A percentile compares a stretch with the other conserved stretches of the same genome.
phyloP scores from a whole-genome alignment of 371 early-diverging fungal genomes.

The Actinomortierella wolfii region DNA sequence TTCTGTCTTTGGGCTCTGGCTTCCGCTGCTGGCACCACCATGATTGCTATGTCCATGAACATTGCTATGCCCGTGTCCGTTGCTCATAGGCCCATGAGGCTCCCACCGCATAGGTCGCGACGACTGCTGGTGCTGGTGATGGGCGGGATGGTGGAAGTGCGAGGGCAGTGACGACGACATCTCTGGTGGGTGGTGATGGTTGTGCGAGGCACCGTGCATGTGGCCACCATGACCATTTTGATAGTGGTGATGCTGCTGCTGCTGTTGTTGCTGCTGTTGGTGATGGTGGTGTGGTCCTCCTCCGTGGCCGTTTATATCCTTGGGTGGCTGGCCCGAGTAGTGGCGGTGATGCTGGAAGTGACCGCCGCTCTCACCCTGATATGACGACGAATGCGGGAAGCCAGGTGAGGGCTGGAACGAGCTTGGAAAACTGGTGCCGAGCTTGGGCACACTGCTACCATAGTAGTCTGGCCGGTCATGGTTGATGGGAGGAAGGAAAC shows the following conservation, averaged over 20 bases:
- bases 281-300: no score
- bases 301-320: no score
- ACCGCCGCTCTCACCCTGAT: no score
- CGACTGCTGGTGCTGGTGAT: constrained; percentile 15
- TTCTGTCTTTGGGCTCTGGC: constrained; percentile 42
- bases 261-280: not conserved
- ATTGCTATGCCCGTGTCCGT: constrained; percentile 5
- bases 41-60: not conserved
- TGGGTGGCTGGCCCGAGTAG: no score
- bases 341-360: no score
- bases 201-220: constrained; percentile 4
- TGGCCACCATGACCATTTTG: not conserved
- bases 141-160: constrained; percentile 14
- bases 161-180: constrained; percentile 45
- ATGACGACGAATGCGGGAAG: no score
- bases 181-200: constrained; percentile 18
- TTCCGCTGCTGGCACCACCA: constrained; percentile 20
- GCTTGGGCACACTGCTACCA: constrained; percentile 15
- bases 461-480: constrained; percentile 24
- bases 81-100: constrained; percentile 10
- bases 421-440: constrained; percentile 41
- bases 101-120: constrained; percentile 38
- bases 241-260: not conserved
- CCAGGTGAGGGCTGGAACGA: no score
- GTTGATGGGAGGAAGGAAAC: constrained; percentile 27